These are phyloP conservation scores for Liquidambar formosana DNA, from an alignment of 164 flowering plant species.

Conservation along the genomic window DNA sequence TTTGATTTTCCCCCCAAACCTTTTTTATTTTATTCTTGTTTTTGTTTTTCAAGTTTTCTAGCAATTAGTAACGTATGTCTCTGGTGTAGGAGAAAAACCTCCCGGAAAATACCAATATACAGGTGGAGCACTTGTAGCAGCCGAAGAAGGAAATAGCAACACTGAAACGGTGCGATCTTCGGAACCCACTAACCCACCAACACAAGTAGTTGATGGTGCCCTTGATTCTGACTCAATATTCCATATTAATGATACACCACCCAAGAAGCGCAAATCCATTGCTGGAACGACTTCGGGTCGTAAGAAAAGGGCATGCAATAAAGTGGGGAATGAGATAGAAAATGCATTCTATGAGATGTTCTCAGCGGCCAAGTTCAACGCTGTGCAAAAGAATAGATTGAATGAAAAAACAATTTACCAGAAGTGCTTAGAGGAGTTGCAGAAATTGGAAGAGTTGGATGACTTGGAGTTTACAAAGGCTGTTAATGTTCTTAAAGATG, in stretches of 20 bases:
- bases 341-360: constrained; percentile 18
- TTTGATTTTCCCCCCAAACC: no score
- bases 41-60: neutral
- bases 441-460: constrained; percentile 23
- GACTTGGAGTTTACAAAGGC: constrained; percentile 23
- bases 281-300: constrained; percentile 4
- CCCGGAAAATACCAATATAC: constrained; percentile 9
- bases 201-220: constrained; percentile 18
- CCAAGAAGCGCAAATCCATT: constrained; percentile 15
- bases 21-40: neutral
- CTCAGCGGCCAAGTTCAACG: constrained; percentile 14
- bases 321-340: constrained; percentile 13
- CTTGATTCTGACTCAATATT: constrained; percentile 20
- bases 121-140: constrained; percentile 5
- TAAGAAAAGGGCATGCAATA: constrained; percentile 15
- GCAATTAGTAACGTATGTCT: neutral
- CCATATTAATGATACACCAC: constrained; percentile 5
- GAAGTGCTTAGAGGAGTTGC: constrained; percentile 30
- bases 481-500: constrained; percentile 27
- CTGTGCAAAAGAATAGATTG: constrained; percentile 8
- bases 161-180: constrained; percentile 22
- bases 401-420: constrained; percentile 12
- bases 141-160: constrained; percentile 25
- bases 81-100: constrained; percentile 15
- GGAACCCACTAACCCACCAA: constrained; percentile 16